Evolutionary conservation across 306 rosid genomes (phyloP).

Genomic region (cucumber (Cucumis sativus)): DNA sequence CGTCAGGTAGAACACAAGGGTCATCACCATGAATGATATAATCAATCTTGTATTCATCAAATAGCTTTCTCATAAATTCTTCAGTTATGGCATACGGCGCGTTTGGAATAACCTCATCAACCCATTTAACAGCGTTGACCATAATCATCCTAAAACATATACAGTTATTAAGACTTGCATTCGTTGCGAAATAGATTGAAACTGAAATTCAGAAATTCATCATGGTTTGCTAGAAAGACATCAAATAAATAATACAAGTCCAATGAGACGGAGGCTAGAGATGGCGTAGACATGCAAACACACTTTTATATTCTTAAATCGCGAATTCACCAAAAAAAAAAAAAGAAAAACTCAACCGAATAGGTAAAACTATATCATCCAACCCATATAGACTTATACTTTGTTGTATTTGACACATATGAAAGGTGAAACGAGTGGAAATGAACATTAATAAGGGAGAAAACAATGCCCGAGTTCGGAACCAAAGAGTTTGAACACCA

Average conservation of each 20-base stretch:
- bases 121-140: slow-evolving; percentile 55
- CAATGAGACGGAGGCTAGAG: neutral
- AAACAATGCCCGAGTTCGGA: too few relatives aligned
- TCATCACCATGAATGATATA: slow-evolving; percentile 51
- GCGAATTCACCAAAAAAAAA: too few relatives aligned
- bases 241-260: neutral
- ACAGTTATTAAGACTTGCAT: neutral
- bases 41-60: slow-evolving; percentile 42
- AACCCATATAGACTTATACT: too few relatives aligned
- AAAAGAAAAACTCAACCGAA: too few relatives aligned
- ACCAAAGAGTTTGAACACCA: too few relatives aligned
- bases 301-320: too few relatives aligned
- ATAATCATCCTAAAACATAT: slow-evolving; percentile 32
- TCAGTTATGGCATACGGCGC: slow-evolving; percentile 56
- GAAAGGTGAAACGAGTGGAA: too few relatives aligned
- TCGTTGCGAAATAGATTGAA: neutral
- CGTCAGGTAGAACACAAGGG: slow-evolving; percentile 56
- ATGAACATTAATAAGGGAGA: too few relatives aligned
- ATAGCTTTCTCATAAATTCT: slow-evolving; percentile 49
- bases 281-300: neutral
- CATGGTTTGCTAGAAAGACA: neutral
- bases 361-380: too few relatives aligned
- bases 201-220: neutral
- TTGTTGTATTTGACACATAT: too few relatives aligned
- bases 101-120: slow-evolving; percentile 47